A percentile compares a stretch with the other conserved stretches of the same genome.
Evolutionary conservation across 805 yeast species (phyloP).

Genomic region (Starmerella floricola): DNA sequence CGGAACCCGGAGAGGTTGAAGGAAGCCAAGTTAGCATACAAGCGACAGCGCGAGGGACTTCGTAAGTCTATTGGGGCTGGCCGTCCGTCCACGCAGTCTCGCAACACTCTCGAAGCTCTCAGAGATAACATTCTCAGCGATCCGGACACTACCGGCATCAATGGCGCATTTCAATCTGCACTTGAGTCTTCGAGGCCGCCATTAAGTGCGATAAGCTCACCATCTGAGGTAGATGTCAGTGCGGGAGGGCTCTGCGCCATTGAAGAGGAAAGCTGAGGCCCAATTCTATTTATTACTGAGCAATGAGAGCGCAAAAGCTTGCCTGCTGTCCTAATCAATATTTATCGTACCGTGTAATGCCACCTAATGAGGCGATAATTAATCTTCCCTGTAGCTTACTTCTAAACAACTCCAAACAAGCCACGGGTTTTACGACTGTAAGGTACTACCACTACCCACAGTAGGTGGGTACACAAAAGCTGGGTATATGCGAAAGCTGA

Average conservation of each 20-base stretch:
- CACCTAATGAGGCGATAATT: too few species aligned
- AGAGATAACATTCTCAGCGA: constrained; percentile 20
- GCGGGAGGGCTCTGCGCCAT: constrained; percentile 7
- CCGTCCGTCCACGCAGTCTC: constrained; percentile 18
- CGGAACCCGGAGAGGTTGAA: constrained; percentile 23
- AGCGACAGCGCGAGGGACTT: constrained; percentile 25
- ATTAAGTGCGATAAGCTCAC: neutral
- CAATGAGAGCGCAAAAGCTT: too few species aligned
- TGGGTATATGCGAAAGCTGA: too few species aligned
- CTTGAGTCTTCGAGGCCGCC: neutral
- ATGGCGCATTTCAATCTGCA: constrained; percentile 8
- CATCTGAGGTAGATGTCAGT: constrained; percentile 1
- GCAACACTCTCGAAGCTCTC: constrained; percentile 22
- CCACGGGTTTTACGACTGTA: too few species aligned
- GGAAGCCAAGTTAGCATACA: constrained; percentile 24
- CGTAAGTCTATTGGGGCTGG: constrained; percentile 23
- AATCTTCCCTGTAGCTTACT: too few species aligned
- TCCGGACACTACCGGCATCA: constrained; percentile 10
- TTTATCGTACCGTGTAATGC: too few species aligned
- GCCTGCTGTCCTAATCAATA: too few species aligned
- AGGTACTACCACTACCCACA: too few species aligned
- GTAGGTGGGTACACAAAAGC: too few species aligned
- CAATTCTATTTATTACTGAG: neutral
- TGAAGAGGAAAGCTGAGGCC: constrained; percentile 10
- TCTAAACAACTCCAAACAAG: too few species aligned